Evolutionary conservation across 352 stramenopile species (phyloP), one percentile per base, ranked within the genome.

Genomic region (Pythium brassicae): DNA sequence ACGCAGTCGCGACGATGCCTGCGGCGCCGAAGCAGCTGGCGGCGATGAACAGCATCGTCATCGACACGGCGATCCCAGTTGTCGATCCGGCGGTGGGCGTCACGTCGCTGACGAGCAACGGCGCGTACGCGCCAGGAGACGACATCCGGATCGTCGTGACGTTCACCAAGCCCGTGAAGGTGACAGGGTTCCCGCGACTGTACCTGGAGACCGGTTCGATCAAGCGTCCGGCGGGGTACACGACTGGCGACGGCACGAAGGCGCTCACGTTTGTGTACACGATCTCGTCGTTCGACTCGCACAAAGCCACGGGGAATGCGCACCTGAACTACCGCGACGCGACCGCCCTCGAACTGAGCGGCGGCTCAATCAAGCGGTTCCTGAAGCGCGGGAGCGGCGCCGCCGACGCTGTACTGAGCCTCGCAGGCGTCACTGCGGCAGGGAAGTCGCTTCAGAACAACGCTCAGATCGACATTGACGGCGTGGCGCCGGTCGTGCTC

Each of bases 131-230:
- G 9, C 78, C 85, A 12, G 85, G 85, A 23, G 83, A 93, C 50
- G 65, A 60, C 5, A 75, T 94, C 12, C 61, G 71, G 10, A 72
- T 94, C 34, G 57, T 75, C 14, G 59, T 94, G 22, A 76, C 75
- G 22, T 94, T 94, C 64, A 93, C 80, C 0, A 91, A 90, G 46
- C 69, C 79, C n/a, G 85, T 94, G 0, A 63, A 50, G 0, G 83
- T 94, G 20, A 62, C 55, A 0, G 83, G 81, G 2, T 87, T 87
- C 19, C 85, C 85, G 8, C 68, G 81, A 10, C 48, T 94, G 20
- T 86, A 83, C 51, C 63, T 94, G 14, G 78, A 92, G 55, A 93
- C 83, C 0, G 81, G 78, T 5, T 62, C 65, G 0, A 83, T 89
- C 50, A 88, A 89, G 55, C 76, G 77, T 9, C 69, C 76, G 23